These are phyloP conservation scores for Vanilla planifolia DNA, from an alignment of 106 monocot species.

Conservation along the genomic window DNA sequence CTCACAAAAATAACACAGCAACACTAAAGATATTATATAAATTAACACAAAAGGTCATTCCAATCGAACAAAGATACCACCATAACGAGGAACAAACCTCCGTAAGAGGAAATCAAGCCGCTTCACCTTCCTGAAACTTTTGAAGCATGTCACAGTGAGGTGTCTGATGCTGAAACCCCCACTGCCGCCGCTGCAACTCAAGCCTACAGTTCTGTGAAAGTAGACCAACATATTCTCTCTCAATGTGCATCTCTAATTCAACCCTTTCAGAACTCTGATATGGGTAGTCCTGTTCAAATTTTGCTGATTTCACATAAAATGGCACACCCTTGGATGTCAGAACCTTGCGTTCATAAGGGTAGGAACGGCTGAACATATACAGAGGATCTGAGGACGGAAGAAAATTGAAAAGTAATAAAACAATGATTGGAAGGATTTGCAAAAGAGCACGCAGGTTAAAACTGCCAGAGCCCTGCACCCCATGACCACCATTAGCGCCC, in stretches of 20 bases:
- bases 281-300: slow-evolving; percentile 83
- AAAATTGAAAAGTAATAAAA: slow-evolving; percentile 72
- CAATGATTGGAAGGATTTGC: slow-evolving; percentile 74
- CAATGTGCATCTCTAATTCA: slow-evolving; percentile 54
- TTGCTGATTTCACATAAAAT: slow-evolving; percentile 66
- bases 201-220: slow-evolving; percentile 71
- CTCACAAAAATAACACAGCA: too few relatives aligned
- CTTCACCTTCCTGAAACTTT: slow-evolving; percentile 46
- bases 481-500: slow-evolving; percentile 25
- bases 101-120: not conserved
- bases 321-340: slow-evolving; percentile 62
- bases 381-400: slow-evolving; percentile 73
- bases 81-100: too few relatives aligned
- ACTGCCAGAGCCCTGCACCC: slow-evolving; percentile 26
- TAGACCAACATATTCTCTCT: slow-evolving; percentile 68
- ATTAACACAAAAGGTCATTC: too few relatives aligned
- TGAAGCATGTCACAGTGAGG: slow-evolving; percentile 84
- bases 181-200: slow-evolving; percentile 75
- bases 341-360: slow-evolving; percentile 57
- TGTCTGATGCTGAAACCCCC: slow-evolving; percentile 53
- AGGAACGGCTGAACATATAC: slow-evolving; percentile 40
- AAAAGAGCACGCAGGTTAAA: slow-evolving; percentile 40
- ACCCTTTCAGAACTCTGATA: slow-evolving; percentile 42
- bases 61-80: too few relatives aligned
- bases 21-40: too few relatives aligned